Evolutionary conservation across 2,329 filamentous ascomycete species (phyloP).

Genomic region (Biscogniauxia sp.): DNA sequence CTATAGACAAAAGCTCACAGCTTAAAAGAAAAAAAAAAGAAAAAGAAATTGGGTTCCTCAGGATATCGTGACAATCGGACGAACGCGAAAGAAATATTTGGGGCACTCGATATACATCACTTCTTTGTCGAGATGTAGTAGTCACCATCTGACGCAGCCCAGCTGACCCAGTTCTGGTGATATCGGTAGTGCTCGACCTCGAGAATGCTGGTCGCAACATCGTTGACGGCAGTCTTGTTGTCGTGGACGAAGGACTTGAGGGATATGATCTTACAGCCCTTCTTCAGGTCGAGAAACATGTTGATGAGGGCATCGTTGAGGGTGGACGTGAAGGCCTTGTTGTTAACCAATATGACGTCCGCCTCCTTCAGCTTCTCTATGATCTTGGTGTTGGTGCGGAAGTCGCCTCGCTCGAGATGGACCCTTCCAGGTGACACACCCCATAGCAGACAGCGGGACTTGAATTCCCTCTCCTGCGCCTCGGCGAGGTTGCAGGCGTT

Average conservation of each 20-base stretch:
- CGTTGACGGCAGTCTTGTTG: slow-evolving; percentile 72
- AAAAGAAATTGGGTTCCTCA: neutral
- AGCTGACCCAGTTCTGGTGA: slow-evolving; percentile 78
- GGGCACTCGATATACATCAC: slow-evolving; percentile 22
- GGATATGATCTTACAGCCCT: slow-evolving; percentile 85
- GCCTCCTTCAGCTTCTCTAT: slow-evolving; percentile 73
- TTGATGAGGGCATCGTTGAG: slow-evolving; percentile 82
- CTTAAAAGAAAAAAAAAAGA: neutral
- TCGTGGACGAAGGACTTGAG: slow-evolving; percentile 87
- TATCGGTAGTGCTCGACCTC: slow-evolving; percentile 65
- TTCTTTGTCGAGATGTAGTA: slow-evolving; percentile 90
- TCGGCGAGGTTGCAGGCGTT: slow-evolving; percentile 82
- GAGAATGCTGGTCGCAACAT: slow-evolving; percentile 75
- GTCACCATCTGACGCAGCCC: slow-evolving; percentile 78
- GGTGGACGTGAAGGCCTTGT: slow-evolving; percentile 88
- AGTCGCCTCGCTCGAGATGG: slow-evolving; percentile 79
- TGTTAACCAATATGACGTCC: slow-evolving; percentile 97
- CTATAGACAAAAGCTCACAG: slow-evolving; percentile 7
- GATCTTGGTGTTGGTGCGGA: slow-evolving; percentile 71
- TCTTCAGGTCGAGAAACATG: slow-evolving; percentile 91
- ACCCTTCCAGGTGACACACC: slow-evolving; percentile 77
- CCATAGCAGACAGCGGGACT: slow-evolving; percentile 84
- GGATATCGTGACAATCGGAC: neutral
- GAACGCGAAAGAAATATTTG: neutral
- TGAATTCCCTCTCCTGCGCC: slow-evolving; percentile 78